phyloP scores from a whole-genome alignment of 805 yeast species.

The Candida pseudofarinosa region DNA sequence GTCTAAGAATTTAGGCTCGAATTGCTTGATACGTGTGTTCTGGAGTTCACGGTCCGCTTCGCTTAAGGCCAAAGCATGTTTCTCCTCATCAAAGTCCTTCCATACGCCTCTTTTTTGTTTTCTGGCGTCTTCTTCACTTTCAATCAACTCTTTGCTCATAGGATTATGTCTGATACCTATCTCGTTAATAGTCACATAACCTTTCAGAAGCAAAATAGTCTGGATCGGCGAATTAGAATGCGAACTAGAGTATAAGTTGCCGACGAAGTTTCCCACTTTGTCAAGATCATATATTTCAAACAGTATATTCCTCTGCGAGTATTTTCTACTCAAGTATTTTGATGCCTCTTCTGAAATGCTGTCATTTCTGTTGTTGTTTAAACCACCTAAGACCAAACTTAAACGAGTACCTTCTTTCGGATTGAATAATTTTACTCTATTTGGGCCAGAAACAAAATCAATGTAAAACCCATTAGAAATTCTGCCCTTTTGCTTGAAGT shows the following conservation, averaged over 20 bases:
- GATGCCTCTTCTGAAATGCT: constrained; percentile 47
- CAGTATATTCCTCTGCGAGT: constrained; percentile 70
- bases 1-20: constrained; percentile 46
- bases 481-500: constrained; percentile 61
- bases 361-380: constrained; percentile 39
- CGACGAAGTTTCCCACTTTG: constrained; percentile 77
- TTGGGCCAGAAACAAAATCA: constrained; percentile 67
- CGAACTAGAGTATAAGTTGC: constrained; percentile 55
- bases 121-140: constrained; percentile 63
- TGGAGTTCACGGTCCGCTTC: constrained; percentile 15
- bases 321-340: constrained; percentile 48
- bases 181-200: constrained; percentile 63
- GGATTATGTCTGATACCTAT: constrained; percentile 59
- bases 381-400: constrained; percentile 73
- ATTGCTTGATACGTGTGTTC: constrained; percentile 17
- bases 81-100: constrained; percentile 50
- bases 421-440: constrained; percentile 59
- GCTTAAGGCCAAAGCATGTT: constrained; percentile 25
- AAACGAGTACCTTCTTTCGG: constrained; percentile 71
- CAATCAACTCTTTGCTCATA: constrained; percentile 48
- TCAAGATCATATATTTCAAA: constrained; percentile 68
- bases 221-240: constrained; percentile 52
- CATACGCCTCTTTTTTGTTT: constrained; percentile 58
- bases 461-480: constrained; percentile 59
- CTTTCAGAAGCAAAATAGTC: constrained; percentile 52